Evolutionary conservation across 768 basidiomycete genomes (phyloP).

Genomic region (Mycena galericulata): DNA sequence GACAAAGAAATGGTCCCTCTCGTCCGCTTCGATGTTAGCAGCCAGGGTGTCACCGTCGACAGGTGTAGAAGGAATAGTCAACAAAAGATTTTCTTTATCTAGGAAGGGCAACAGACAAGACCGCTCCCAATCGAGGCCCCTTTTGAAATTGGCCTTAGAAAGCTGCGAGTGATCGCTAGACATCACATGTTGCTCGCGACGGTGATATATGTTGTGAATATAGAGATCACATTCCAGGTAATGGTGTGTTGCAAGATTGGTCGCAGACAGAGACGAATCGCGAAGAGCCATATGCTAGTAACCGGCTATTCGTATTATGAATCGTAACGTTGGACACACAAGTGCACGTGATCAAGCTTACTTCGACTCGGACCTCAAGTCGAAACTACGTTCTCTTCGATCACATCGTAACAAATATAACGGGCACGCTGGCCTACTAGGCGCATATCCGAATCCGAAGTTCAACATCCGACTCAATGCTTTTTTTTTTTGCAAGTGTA

Average conservation of each 20-base stretch:
- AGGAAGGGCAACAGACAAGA: constrained; percentile 53
- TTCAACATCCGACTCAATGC: too few species aligned
- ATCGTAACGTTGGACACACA: too few species aligned
- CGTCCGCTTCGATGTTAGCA: constrained; percentile 58
- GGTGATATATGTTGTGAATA: constrained; percentile 57
- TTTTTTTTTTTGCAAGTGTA: too few species aligned
- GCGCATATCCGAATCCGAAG: too few species aligned
- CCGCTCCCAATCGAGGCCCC: constrained; percentile 61
- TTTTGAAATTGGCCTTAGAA: constrained; percentile 52
- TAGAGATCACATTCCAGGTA: constrained; percentile 61
- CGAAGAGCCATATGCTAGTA: too few species aligned
- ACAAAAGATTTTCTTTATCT: constrained; percentile 52
- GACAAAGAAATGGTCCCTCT: constrained; percentile 59
- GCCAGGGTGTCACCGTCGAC: constrained; percentile 47
- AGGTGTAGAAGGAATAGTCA: constrained; percentile 53
- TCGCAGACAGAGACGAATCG: too few species aligned
- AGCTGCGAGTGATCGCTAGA: constrained; percentile 39
- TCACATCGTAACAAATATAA: too few species aligned
- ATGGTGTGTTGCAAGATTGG: constrained; percentile 59
- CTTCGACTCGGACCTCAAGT: too few species aligned
- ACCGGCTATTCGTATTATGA: too few species aligned
- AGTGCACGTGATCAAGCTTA: too few species aligned
- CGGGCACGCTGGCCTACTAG: too few species aligned
- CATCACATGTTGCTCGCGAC: constrained; percentile 18
- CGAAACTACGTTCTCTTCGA: too few species aligned